These are phyloP conservation scores for Cyberlindnera mycetangii DNA, from an alignment of 805 yeast species.

Conservation along the genomic window DNA sequence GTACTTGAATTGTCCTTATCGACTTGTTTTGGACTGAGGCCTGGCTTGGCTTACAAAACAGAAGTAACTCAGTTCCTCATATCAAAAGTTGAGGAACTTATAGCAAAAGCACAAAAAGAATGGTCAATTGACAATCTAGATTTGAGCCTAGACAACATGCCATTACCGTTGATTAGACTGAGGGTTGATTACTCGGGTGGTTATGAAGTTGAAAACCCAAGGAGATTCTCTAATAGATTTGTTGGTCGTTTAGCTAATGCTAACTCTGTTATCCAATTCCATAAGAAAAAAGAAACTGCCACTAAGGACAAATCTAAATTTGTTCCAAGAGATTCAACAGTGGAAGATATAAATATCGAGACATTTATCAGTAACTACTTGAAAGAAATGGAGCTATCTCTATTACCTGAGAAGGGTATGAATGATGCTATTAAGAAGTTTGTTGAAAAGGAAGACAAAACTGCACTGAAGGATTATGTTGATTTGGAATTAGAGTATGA, in stretches of 20 bases:
- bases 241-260: constrained; percentile 89
- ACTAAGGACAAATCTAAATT: constrained; percentile 3
- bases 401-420: constrained; percentile 75
- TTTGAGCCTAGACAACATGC: constrained; percentile 37
- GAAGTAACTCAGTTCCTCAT: constrained; percentile 60
- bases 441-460: constrained; percentile 81
- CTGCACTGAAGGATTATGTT: constrained; percentile 62
- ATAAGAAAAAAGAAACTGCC: constrained; percentile 40
- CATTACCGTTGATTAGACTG: constrained; percentile 77
- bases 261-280: constrained; percentile 78
- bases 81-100: constrained; percentile 63
- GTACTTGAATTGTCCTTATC: constrained; percentile 62
- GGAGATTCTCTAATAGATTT: constrained; percentile 85
- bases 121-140: constrained; percentile 40
- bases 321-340: constrained; percentile 17
- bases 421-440: constrained; percentile 67
- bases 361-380: constrained; percentile 61
- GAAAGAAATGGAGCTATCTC: constrained; percentile 56
- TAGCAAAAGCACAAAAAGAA: constrained; percentile 51
- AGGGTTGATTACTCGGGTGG: constrained; percentile 90
- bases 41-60: constrained; percentile 57
- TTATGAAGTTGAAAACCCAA: constrained; percentile 86
- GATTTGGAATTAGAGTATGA: constrained; percentile 40
- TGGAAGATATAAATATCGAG: constrained; percentile 52
- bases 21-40: constrained; percentile 49